phyloP scores from a whole-genome alignment of 495 filamentous ascomycete species.

The Talaromyces ruber region DNA sequence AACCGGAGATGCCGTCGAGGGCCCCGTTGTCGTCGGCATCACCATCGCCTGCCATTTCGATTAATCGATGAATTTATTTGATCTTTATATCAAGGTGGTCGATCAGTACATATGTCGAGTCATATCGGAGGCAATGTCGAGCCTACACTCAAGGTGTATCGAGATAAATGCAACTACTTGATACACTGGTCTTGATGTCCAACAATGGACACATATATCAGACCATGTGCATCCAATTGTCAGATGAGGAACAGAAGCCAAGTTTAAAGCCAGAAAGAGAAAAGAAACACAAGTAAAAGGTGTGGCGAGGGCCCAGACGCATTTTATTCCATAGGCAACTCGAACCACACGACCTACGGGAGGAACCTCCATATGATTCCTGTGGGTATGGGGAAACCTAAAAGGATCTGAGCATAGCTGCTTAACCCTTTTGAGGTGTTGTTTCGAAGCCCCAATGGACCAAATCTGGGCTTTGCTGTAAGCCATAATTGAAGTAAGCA shows the following conservation, averaged over 20 bases:
- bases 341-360: neutral
- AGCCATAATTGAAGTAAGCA: neutral
- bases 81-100: neutral
- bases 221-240: neutral
- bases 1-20: slow-evolving; percentile 29
- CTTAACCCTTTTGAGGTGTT: neutral
- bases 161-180: neutral
- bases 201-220: neutral
- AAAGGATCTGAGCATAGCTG: neutral
- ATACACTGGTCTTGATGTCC: neutral
- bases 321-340: slow-evolving; percentile 4
- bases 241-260: neutral
- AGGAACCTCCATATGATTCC: too few relatives aligned
- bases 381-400: neutral
- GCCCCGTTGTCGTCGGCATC: slow-evolving; percentile 7
- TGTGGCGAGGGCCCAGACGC: neutral
- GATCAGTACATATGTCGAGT: neutral
- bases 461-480: neutral
- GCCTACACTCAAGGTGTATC: neutral
- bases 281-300: neutral
- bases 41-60: neutral
- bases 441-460: neutral
- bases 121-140: neutral
- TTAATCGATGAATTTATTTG: neutral
- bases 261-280: neutral